These are phyloP conservation scores for Neotropicomus parvogracilis DNA, from an alignment of 1,284 basidiomycete genomes.

Conservation along the genomic window DNA sequence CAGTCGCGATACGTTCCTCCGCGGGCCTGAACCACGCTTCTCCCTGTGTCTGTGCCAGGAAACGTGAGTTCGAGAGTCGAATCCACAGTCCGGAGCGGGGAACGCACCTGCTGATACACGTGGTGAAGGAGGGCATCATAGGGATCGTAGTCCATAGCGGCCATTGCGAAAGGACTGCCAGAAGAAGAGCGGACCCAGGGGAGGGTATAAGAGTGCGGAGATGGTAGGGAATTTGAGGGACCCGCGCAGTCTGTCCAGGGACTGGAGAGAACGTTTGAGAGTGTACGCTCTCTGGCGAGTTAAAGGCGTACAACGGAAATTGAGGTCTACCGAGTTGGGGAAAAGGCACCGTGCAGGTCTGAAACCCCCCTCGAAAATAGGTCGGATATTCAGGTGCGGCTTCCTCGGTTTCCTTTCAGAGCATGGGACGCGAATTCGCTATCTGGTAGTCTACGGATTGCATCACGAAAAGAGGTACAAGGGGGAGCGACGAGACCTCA, in stretches of 20 bases:
- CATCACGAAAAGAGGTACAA: not conserved
- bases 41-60: constrained; percentile 44
- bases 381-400: not conserved
- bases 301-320: constrained; percentile 1
- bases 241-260: not conserved
- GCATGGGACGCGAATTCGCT: not conserved
- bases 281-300: not conserved
- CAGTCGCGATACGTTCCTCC: constrained; percentile 47
- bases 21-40: constrained; percentile 56
- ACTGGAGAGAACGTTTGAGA: not conserved
- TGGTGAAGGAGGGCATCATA: constrained; percentile 39
- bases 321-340: not conserved
- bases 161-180: constrained; percentile 8
- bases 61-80: not conserved
- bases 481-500: not conserved
- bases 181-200: not conserved
- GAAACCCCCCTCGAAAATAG: constrained; percentile 1
- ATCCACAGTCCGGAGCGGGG: not conserved
- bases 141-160: constrained; percentile 36
- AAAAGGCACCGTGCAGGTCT: not conserved
- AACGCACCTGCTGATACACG: constrained; percentile 33
- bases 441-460: not conserved
- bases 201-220: constrained; percentile 18
- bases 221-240: not conserved
- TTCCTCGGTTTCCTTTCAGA: constrained; percentile 8